These are phyloP conservation scores for Mycena floridula DNA, from an alignment of 768 basidiomycete species.

Conservation along the genomic window DNA sequence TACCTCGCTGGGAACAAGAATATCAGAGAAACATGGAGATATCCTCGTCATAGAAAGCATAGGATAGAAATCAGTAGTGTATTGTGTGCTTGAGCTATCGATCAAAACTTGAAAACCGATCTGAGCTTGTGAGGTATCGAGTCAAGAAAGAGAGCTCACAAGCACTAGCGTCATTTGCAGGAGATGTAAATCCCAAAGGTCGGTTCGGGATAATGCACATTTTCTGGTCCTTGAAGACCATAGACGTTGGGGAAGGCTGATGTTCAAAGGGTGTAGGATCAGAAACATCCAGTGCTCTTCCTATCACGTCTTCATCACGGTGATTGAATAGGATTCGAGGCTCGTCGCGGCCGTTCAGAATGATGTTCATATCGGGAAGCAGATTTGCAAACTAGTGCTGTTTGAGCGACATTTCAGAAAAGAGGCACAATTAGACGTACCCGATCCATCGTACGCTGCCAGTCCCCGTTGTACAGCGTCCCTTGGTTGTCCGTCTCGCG, in stretches of 20 bases:
- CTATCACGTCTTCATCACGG: constrained; percentile 1
- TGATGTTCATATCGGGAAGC: constrained; percentile 10
- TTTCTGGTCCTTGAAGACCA: constrained; percentile 10
- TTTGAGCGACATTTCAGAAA: background rate
- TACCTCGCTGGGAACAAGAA: constrained; percentile 14
- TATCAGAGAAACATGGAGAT: constrained; percentile 12
- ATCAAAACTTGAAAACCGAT: constrained; percentile 7
- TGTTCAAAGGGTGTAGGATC: constrained; percentile 11
- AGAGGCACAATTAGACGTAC: background rate
- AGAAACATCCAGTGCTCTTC: constrained; percentile 8
- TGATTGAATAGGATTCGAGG: constrained; percentile 12
- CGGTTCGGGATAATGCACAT: constrained; percentile 8
- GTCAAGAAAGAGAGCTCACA: constrained; percentile 5
- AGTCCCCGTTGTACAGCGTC: constrained; percentile 12
- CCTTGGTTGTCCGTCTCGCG: constrained; percentile 7
- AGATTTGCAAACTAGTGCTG: constrained; percentile 5
- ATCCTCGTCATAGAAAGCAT: constrained; percentile 1
- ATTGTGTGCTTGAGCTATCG: constrained; percentile 10
- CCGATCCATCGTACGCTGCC: constrained; percentile 8
- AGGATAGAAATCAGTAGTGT: constrained; percentile 12
- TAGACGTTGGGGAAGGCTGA: constrained; percentile 8
- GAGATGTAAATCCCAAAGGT: constrained; percentile 7
- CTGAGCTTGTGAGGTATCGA: background rate
- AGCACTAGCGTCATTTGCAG: constrained; percentile 13
- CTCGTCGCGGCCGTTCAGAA: constrained; percentile 14